phyloP scores from a whole-genome alignment of 2,329 filamentous ascomycete genomes.

The Xylariaceae sp. region DNA sequence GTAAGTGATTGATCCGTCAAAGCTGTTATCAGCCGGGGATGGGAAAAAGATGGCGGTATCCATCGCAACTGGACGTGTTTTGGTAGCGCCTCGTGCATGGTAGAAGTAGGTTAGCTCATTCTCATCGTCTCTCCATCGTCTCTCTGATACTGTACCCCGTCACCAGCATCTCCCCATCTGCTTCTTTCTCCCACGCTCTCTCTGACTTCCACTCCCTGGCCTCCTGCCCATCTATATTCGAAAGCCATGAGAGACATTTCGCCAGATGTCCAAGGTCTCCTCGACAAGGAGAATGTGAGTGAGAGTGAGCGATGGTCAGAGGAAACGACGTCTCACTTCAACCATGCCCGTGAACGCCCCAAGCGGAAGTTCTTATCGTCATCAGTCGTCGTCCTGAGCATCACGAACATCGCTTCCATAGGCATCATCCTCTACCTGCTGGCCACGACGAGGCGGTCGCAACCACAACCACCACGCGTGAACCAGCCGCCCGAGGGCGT shows the following conservation, averaged over 20 bases:
- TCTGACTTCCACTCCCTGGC: background rate
- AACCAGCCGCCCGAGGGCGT: constrained; percentile 1
- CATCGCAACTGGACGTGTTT: background rate
- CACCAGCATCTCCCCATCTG: background rate
- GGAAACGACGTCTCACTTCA: background rate
- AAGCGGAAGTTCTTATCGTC: too few relatives aligned
- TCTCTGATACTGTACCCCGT: background rate
- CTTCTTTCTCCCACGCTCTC: background rate
- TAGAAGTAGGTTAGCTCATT: too few relatives aligned
- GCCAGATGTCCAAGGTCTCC: background rate
- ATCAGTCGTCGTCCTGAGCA: background rate
- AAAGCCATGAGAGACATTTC: background rate
- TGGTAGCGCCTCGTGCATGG: too few relatives aligned
- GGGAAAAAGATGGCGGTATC: background rate
- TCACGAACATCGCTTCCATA: background rate
- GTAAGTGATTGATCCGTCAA: too few relatives aligned
- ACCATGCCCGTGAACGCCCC: background rate
- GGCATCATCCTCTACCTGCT: background rate
- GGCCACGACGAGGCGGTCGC: background rate
- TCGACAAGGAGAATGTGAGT: too few relatives aligned
- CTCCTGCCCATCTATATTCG: background rate
- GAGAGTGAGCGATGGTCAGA: background rate
- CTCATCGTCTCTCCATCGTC: background rate
- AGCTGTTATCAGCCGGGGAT: background rate
- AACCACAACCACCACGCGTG: background rate